Conservation (phyloP, 2,329 filamentous ascomycete genomes). For the Dichotomopilus funicola region DNA sequence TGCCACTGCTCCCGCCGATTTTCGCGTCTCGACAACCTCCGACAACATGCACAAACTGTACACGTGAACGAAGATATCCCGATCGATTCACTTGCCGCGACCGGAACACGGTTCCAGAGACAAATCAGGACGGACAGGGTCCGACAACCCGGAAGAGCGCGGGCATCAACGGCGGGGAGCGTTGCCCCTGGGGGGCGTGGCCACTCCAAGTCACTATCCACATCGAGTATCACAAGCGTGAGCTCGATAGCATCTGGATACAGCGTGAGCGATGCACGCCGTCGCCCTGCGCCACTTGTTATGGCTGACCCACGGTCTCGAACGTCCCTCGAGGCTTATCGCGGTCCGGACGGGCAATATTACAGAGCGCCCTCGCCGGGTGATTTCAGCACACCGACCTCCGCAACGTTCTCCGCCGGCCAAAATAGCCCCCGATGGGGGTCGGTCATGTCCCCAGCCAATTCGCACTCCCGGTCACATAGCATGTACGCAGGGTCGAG, state of each 20-base stretch:
- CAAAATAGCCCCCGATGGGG: slow-evolving; percentile 72
- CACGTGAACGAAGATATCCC: slow-evolving; percentile 98
- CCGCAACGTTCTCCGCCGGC: slow-evolving; percentile 71
- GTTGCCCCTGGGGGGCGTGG: slow-evolving; percentile 65
- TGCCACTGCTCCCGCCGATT: slow-evolving; percentile 93
- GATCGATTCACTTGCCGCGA: slow-evolving; percentile 84
- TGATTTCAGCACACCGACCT: slow-evolving; percentile 76
- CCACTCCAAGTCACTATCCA: slow-evolving; percentile 78
- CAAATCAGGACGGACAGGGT: slow-evolving; percentile 86
- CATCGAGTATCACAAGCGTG: slow-evolving; percentile 73
- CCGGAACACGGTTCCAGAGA: slow-evolving; percentile 83
- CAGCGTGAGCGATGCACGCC: slow-evolving; percentile 60
- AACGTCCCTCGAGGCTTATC: slow-evolving; percentile 62
- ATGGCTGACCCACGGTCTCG: slow-evolving; percentile 69
- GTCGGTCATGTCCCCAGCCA: slow-evolving; percentile 66
- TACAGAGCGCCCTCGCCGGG: slow-evolving; percentile 63
- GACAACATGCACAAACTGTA: slow-evolving; percentile 95
- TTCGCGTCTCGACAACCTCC: slow-evolving; percentile 86
- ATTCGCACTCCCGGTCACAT: slow-evolving; percentile 60
- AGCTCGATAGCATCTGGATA: slow-evolving; percentile 61
- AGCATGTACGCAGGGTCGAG: slow-evolving; percentile 65
- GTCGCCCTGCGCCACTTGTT: slow-evolving; percentile 72
- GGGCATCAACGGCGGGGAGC: slow-evolving; percentile 72
- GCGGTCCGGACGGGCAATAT: slow-evolving; percentile 58
- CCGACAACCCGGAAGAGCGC: slow-evolving; percentile 64